Percentiles rank a stretch among this genome's conserved stretches.
Conservation (phyloP, 2,329 filamentous ascomycete genomes). For the Sporothrix dimorphospora region DNA sequence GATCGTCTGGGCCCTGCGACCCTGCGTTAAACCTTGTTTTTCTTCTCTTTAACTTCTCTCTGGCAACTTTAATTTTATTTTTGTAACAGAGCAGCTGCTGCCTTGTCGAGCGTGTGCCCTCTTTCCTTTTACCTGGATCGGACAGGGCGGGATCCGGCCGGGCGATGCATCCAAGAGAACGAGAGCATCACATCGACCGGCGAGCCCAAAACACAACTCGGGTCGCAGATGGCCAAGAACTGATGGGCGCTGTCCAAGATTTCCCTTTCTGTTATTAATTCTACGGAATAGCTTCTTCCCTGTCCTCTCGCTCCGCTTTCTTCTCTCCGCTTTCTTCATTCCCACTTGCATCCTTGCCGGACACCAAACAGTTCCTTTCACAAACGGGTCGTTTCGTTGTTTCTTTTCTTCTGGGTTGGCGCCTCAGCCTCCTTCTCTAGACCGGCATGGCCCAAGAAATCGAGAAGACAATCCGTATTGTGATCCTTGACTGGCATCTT, state of each 20-base stretch:
- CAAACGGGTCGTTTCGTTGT: not conserved
- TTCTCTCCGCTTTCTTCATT: not conserved
- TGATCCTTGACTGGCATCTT: not conserved
- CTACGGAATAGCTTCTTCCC: not conserved
- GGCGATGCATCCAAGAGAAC: slow-evolving; percentile 2
- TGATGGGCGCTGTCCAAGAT: not conserved
- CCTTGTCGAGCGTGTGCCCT: not conserved
- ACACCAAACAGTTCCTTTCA: not conserved
- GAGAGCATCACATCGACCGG: not conserved
- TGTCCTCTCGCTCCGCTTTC: not conserved
- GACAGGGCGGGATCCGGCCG: slow-evolving; percentile 7
- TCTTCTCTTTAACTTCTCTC: not conserved
- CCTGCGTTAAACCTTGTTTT: not conserved
- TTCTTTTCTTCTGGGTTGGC: not conserved
- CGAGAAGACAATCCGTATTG: not conserved
- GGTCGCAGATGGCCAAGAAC: slow-evolving; percentile 6
- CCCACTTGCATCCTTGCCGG: not conserved
- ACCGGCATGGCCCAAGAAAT: not conserved
- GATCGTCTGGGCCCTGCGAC: slow-evolving; percentile 1
- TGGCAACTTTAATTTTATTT: slow-evolving; percentile 18
- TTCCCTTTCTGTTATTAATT: not conserved
- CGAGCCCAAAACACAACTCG: not conserved
- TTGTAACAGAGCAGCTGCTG: slow-evolving; percentile 10
- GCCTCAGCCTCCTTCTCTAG: not conserved
- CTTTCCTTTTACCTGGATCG: slow-evolving; percentile 11